Conservation (phyloP, 768 basidiomycete genomes). For the Hygrocybe coccinea region DNA sequence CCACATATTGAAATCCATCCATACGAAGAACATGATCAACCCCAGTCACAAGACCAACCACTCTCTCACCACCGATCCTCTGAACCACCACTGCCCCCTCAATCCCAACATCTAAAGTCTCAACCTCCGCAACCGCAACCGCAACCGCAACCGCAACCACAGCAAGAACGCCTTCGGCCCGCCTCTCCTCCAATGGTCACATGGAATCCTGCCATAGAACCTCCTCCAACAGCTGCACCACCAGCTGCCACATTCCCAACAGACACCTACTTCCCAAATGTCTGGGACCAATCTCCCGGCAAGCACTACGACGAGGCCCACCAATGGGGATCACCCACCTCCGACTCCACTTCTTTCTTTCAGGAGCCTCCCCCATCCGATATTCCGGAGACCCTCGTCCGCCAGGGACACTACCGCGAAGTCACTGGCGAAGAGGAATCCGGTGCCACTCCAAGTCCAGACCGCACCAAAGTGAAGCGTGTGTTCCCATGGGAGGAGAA, state of each 20-base stretch:
- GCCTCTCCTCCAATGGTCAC: slow-evolving; percentile 58
- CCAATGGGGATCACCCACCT: slow-evolving; percentile 29
- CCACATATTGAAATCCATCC: no score
- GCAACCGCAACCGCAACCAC: slow-evolving; percentile 11
- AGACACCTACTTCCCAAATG: slow-evolving; percentile 75
- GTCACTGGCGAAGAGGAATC: slow-evolving; percentile 48
- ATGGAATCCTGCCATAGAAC: slow-evolving; percentile 81
- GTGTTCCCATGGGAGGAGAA: slow-evolving; percentile 96
- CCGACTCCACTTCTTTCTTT: slow-evolving; percentile 52
- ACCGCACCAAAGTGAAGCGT: slow-evolving; percentile 63
- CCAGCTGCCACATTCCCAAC: slow-evolving; percentile 57
- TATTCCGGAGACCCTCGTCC: slow-evolving; percentile 63
- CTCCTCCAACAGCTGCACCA: slow-evolving; percentile 64
- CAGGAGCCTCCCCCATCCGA: slow-evolving; percentile 52
- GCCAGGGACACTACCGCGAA: slow-evolving; percentile 68
- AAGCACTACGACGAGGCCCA: slow-evolving; percentile 38
- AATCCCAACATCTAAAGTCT: slow-evolving; percentile 12
- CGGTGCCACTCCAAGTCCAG: slow-evolving; percentile 52
- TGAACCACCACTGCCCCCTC: slow-evolving; percentile 19
- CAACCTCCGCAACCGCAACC: slow-evolving; percentile 17
- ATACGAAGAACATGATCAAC: background rate
- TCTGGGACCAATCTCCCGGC: slow-evolving; percentile 69
- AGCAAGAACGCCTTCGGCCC: slow-evolving; percentile 34
- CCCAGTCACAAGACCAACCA: slow-evolving; percentile 15
- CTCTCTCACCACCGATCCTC: slow-evolving; percentile 9